phyloP scores from a whole-genome alignment of 2,329 filamentous ascomycete species.

The Hypoxylon sp. region DNA sequence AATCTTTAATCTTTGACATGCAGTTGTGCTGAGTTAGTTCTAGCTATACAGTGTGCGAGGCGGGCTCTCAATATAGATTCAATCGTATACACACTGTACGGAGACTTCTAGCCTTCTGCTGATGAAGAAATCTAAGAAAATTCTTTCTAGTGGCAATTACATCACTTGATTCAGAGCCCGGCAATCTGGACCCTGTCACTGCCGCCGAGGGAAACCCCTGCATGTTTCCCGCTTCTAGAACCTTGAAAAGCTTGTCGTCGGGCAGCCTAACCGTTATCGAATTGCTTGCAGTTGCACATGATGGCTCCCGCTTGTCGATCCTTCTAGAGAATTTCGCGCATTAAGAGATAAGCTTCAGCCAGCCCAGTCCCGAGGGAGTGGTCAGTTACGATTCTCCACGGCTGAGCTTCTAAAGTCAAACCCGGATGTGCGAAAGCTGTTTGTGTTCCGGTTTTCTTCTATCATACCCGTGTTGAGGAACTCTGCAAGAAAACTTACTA shows the following conservation, averaged over 20 bases:
- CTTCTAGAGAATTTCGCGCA: conserved; percentile 26
- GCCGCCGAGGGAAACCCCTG: conserved; percentile 10
- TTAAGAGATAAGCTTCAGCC: conserved; percentile 15
- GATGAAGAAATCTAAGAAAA: conserved; percentile 17
- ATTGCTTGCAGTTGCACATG: conserved; percentile 30
- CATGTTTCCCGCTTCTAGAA: conserved; percentile 14
- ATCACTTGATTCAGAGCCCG: conserved; percentile 24
- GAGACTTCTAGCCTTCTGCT: conserved; percentile 12
- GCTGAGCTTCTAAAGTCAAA: background rate
- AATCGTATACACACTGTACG: conserved; percentile 26
- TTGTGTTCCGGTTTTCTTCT: conserved; percentile 6
- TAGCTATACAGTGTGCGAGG: conserved; percentile 16
- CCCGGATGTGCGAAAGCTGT: background rate
- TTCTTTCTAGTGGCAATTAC: conserved; percentile 38
- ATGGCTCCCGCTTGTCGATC: conserved; percentile 18
- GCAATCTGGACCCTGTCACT: conserved; percentile 12
- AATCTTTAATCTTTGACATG: background rate
- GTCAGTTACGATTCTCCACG: background rate
- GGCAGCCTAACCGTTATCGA: conserved; percentile 1
- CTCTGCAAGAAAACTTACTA: background rate
- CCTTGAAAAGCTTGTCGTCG: conserved; percentile 4
- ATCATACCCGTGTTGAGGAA: conserved; percentile 3
- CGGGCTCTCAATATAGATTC: background rate
- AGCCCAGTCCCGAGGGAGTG: background rate
- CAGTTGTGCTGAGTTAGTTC: background rate